Evolutionary conservation across 495 filamentous ascomycete species (phyloP).

Genomic region (Schizothecium vesticola): DNA sequence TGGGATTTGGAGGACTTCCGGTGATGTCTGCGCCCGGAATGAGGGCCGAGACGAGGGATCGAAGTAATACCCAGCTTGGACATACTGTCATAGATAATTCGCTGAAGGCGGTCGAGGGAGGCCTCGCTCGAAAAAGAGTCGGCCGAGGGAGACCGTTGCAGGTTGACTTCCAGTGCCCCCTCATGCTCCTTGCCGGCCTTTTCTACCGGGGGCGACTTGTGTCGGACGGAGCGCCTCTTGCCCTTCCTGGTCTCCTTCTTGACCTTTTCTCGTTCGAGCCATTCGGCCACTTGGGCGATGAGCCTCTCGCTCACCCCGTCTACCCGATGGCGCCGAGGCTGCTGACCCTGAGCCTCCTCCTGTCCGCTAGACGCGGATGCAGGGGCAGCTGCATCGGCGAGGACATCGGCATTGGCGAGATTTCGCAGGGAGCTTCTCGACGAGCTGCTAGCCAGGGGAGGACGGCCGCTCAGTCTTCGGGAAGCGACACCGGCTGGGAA

Average conservation of each 20-base stretch:
- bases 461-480: slow-evolving; percentile 37
- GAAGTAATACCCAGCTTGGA: slow-evolving; percentile 38
- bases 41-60: slow-evolving; percentile 32
- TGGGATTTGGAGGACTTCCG: slow-evolving; percentile 31
- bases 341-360: slow-evolving; percentile 28
- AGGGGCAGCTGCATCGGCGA: slow-evolving; percentile 14
- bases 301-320: slow-evolving; percentile 48
- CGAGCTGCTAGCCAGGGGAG: slow-evolving; percentile 25
- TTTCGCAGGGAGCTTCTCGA: slow-evolving; percentile 37
- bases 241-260: slow-evolving; percentile 53
- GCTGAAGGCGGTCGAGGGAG: slow-evolving; percentile 64
- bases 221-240: slow-evolving; percentile 27
- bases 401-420: slow-evolving; percentile 28
- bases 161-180: slow-evolving; percentile 9
- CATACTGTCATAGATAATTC: slow-evolving; percentile 60
- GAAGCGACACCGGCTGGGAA: slow-evolving; percentile 36
- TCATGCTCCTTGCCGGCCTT: slow-evolving; percentile 11
- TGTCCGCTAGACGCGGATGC: slow-evolving; percentile 23
- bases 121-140: slow-evolving; percentile 54
- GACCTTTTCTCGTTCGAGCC: slow-evolving; percentile 71
- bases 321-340: slow-evolving; percentile 30
- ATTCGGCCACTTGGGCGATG: slow-evolving; percentile 66
- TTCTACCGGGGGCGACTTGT: slow-evolving; percentile 26
- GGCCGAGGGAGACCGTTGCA: slow-evolving; percentile 36
- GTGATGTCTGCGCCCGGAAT: slow-evolving; percentile 28